Conservation (phyloP, 2,329 filamentous ascomycete genomes). For the Aureobasidium pullulans region DNA sequence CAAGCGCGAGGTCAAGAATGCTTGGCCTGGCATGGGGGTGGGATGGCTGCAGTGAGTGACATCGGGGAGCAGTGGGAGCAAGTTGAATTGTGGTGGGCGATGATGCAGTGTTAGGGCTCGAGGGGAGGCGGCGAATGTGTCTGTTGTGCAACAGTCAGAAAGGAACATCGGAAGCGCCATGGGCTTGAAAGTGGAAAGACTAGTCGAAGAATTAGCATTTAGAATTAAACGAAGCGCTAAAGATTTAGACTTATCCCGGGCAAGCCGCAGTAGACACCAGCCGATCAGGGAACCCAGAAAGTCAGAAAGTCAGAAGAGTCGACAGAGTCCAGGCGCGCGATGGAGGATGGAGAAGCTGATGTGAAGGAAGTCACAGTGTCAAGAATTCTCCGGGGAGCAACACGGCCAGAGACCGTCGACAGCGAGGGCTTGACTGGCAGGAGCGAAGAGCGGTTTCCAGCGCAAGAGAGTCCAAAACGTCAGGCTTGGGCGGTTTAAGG, state of each 20-base stretch:
- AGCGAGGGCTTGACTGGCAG: too few relatives aligned
- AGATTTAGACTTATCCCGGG: not conserved
- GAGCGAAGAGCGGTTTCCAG: too few relatives aligned
- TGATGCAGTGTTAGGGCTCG: not conserved
- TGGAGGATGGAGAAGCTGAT: too few relatives aligned
- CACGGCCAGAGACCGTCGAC: too few relatives aligned
- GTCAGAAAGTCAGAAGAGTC: too few relatives aligned
- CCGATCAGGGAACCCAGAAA: not conserved
- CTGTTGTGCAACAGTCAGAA: not conserved
- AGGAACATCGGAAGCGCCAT: not conserved
- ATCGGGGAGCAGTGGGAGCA: not conserved
- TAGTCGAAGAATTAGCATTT: not conserved
- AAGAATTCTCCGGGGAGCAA: too few relatives aligned
- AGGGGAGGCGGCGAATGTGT: not conserved
- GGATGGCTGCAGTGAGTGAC: not conserved
- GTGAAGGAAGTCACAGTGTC: too few relatives aligned
- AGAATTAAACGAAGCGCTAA: too few relatives aligned
- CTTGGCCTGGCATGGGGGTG: not conserved
- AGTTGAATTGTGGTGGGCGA: not conserved
- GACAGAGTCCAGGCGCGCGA: too few relatives aligned
- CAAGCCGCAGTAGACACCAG: not conserved
- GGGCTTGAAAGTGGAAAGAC: not conserved
- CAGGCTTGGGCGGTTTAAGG: too few relatives aligned
- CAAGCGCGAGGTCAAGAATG: conserved; percentile 13
- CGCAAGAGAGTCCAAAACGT: too few relatives aligned